phyloP scores from a whole-genome alignment of 306 rosid species.

The Sindora glabra region DNA sequence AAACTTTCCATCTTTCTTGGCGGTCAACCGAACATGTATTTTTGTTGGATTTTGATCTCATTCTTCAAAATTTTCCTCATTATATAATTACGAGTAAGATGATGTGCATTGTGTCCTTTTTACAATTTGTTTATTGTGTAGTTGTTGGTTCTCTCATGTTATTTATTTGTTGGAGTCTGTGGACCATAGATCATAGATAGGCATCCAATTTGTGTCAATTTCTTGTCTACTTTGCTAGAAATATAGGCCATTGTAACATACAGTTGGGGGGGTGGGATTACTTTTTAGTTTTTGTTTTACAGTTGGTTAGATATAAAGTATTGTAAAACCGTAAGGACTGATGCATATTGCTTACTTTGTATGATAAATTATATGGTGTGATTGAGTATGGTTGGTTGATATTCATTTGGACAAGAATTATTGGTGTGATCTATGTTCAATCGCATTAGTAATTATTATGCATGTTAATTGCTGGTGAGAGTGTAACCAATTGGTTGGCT shows the following conservation, averaged over 20 bases:
- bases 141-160: background rate
- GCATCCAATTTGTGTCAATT: background rate
- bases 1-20: no score
- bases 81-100: no score
- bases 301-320: no score
- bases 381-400: background rate
- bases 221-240: background rate
- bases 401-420: background rate
- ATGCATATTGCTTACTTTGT: background rate
- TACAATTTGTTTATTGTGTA: background rate
- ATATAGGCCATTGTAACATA: background rate
- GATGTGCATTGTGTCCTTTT: background rate
- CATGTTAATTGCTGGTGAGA: conserved; percentile 4
- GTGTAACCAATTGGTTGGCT: background rate
- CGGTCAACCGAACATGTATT: no score
- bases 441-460: background rate
- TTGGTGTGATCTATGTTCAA: no score
- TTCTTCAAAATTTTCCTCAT: no score
- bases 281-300: conserved; percentile 1
- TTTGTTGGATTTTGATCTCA: no score
- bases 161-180: background rate
- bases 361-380: no score
- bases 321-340: background rate
- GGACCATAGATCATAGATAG: background rate
- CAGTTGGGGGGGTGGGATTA: background rate